phyloP scores from a whole-genome alignment of 495 filamentous ascomycete genomes.

The Xylaria acuta region DNA sequence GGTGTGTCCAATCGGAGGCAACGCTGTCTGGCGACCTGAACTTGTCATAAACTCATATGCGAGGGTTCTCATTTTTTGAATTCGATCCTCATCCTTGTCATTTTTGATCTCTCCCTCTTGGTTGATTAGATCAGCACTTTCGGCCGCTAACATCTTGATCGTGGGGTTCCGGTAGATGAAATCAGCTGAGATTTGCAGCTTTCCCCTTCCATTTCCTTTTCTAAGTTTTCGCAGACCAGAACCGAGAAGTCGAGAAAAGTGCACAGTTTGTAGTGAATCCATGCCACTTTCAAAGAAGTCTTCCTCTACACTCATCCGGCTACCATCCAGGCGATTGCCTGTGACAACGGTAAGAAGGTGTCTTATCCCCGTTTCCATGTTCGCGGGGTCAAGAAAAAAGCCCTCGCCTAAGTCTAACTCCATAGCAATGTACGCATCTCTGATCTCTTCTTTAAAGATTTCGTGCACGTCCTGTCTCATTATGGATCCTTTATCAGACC shows the following conservation, averaged over 20 bases:
- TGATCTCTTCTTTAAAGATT: slow-evolving; percentile 42
- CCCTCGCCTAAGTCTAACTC: slow-evolving; percentile 22
- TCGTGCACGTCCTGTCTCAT: slow-evolving; percentile 41
- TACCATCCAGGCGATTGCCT: slow-evolving; percentile 13
- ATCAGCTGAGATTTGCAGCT: slow-evolving; percentile 23
- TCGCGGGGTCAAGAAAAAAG: slow-evolving; percentile 14
- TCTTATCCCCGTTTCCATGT: slow-evolving; percentile 25
- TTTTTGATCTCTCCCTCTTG: not conserved
- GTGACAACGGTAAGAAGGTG: slow-evolving; percentile 12
- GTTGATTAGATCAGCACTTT: not conserved
- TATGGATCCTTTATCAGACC: slow-evolving; percentile 48
- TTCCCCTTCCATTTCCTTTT: not conserved
- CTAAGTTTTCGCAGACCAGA: slow-evolving; percentile 8
- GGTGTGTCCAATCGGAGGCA: not conserved
- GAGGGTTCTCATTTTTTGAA: not conserved
- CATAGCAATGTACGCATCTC: slow-evolving; percentile 35
- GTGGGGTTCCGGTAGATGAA: slow-evolving; percentile 40
- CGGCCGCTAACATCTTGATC: slow-evolving; percentile 17
- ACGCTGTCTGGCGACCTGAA: not conserved
- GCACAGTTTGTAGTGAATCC: slow-evolving; percentile 46
- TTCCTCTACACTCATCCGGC: slow-evolving; percentile 18
- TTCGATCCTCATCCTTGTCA: not conserved
- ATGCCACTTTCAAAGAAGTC: slow-evolving; percentile 51
- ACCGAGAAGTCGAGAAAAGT: slow-evolving; percentile 36
- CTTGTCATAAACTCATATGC: not conserved